Conservation (phyloP, 2,329 filamentous ascomycete species). For the Dryadomyces quercivorus region DNA sequence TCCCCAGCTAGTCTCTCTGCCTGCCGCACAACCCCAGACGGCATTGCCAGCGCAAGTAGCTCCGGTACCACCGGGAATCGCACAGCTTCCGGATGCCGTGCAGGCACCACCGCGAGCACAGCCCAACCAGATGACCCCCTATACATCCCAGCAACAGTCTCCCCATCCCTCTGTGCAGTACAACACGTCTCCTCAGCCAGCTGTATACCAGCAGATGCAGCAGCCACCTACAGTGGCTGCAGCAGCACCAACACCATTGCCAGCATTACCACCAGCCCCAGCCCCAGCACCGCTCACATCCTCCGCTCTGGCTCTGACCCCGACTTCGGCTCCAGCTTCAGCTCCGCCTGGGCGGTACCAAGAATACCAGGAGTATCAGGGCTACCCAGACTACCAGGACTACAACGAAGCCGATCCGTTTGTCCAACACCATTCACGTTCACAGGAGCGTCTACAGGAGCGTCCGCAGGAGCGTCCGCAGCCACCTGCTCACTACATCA, state of each 20-base stretch:
- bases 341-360: background rate
- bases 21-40: too few relatives aligned
- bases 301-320: background rate
- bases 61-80: constrained; percentile 12
- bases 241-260: constrained; percentile 9
- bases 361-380: background rate
- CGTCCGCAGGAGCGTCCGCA: constrained; percentile 3
- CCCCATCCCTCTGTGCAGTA: background rate
- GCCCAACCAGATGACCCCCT: constrained; percentile 20
- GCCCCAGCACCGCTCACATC: background rate
- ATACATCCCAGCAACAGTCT: background rate
- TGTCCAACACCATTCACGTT: background rate
- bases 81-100: constrained; percentile 13
- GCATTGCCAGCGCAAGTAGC: too few relatives aligned
- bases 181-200: background rate
- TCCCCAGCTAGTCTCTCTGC: too few relatives aligned
- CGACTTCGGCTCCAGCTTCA: background rate
- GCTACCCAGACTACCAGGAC: background rate
- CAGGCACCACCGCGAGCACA: constrained; percentile 23
- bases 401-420: background rate
- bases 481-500: constrained; percentile 5
- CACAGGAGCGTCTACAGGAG: background rate
- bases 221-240: background rate
- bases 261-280: background rate
- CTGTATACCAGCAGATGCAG: background rate